phyloP scores from a whole-genome alignment of 768 basidiomycete species.

The Kwoniella botswanensis region DNA sequence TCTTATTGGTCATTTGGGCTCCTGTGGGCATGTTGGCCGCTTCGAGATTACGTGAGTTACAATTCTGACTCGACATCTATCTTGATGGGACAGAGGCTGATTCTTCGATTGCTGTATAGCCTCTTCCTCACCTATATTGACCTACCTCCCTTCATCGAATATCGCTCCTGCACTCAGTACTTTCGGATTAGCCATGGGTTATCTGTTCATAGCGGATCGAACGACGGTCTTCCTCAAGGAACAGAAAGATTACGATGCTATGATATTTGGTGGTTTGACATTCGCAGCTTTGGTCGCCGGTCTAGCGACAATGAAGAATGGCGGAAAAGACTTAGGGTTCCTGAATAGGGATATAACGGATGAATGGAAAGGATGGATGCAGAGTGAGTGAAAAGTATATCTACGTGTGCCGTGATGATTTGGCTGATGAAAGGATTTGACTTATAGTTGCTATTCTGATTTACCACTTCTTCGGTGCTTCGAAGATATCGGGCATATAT shows the following conservation, averaged over 20 bases:
- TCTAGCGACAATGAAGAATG: constrained; percentile 68
- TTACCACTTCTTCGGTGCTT: constrained; percentile 90
- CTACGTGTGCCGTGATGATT: no score
- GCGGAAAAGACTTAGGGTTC: constrained; percentile 83
- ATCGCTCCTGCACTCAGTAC: constrained; percentile 63
- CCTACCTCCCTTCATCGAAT: constrained; percentile 41
- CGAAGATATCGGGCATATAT: constrained; percentile 88
- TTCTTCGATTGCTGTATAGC: constrained; percentile 33
- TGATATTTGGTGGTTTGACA: constrained; percentile 68
- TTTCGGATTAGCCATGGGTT: constrained; percentile 69
- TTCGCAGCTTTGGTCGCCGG: constrained; percentile 67
- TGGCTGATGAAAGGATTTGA: constrained; percentile 20
- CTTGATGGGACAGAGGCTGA: no score
- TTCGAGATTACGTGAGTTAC: constrained; percentile 46
- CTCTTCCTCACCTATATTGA: constrained; percentile 29
- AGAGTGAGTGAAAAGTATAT: constrained; percentile 64
- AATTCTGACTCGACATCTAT: neutral
- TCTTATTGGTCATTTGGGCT: constrained; percentile 59
- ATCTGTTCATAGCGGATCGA: constrained; percentile 81
- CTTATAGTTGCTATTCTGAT: constrained; percentile 79
- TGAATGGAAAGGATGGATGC: constrained; percentile 99
- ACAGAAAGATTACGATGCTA: constrained; percentile 78
- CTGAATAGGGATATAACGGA: constrained; percentile 91
- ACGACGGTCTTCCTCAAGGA: constrained; percentile 86
- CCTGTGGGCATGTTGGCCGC: constrained; percentile 62